phyloP scores from a whole-genome alignment of 2,329 filamentous ascomycete species.

The Phoma herbarum region DNA sequence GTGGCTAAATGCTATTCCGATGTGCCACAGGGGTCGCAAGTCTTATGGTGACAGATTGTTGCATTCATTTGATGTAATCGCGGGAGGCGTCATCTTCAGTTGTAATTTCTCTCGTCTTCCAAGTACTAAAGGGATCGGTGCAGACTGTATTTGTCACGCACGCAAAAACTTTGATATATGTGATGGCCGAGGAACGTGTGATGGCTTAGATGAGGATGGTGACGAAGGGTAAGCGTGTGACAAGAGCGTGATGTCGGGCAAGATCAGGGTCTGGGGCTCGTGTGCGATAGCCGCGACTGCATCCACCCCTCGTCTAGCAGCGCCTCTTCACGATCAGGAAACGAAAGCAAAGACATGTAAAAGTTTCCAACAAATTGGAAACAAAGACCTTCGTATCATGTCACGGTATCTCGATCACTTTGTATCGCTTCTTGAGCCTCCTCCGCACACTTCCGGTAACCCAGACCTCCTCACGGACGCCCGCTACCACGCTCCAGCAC shows the following conservation, averaged over 20 bases:
- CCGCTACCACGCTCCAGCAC: constrained; percentile 1
- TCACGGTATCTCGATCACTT: not conserved
- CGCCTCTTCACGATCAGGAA: not conserved
- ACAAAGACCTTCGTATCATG: not conserved
- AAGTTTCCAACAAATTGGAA: constrained; percentile 25
- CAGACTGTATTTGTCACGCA: not conserved
- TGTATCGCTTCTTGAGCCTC: constrained; percentile 1
- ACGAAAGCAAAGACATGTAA: not conserved
- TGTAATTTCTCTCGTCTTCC: not conserved
- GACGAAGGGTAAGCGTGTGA: no score
- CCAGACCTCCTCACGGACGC: not conserved
- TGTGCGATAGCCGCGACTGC: not conserved
- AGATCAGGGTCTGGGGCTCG: not conserved
- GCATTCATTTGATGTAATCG: not conserved
- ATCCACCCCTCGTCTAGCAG: not conserved
- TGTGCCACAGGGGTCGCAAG: not conserved
- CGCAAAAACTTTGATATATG: not conserved
- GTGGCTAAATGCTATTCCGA: not conserved
- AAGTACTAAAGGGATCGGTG: not conserved
- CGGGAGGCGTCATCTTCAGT: not conserved
- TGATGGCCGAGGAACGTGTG: no score
- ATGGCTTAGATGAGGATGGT: no score
- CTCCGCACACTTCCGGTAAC: not conserved
- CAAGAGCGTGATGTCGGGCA: not conserved
- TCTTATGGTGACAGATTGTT: not conserved